Base-by-base conservation (phyloP, 2,329 filamentous ascomycete genomes). In the Pseudogymnoascus sp. region DNA sequence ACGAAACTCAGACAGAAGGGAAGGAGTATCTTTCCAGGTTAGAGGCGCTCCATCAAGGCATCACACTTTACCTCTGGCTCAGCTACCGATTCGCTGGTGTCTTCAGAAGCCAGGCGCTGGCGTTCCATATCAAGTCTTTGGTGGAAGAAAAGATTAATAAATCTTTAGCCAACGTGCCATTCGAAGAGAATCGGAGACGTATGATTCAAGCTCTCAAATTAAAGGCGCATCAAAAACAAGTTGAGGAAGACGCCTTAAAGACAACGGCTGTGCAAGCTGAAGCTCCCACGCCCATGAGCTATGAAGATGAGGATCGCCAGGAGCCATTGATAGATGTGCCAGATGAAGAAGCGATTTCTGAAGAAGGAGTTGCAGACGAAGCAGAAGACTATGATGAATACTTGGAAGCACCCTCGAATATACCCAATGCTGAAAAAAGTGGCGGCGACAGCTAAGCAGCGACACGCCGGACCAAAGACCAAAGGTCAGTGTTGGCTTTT, bases 41-140 rank as follows among this genome's bases (percentile, higher is more conserved):
- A 19, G 94, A 99, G 73, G 74, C 78, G 2, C 80, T 99, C 14
- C 94, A 99, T 76, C 90, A 90, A 69, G 80, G 85, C 28, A 78
- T 99, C 38, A 91, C 93, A 49, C 78, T 92, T 55, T 99, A 97
- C 72, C 81, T 96, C 1, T 99, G 94, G 94, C 80, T 99, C 14
- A 93, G 90, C 68, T 97, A 93, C 75, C 87, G 93, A 5, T 96
- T 93, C 73, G 81, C 85, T 3, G 90, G 90, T 58, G 81, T 95
- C 60, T 96, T 97, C 73, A 82, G 79, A 5, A 90, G 87, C 66
- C 84, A 93, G 68, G 79, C 79, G 0, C 79, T 96, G 45, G 92
- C 91, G 0, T 88, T 90, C 66, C 86, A 96, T 71, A 84, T 91
- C 58, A 96, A 96, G 71, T 75, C 77, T 5, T 73, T 95, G 59